phyloP scores from a whole-genome alignment of 192 early-diverging fungal species.

The Obelidium mucronatum region DNA sequence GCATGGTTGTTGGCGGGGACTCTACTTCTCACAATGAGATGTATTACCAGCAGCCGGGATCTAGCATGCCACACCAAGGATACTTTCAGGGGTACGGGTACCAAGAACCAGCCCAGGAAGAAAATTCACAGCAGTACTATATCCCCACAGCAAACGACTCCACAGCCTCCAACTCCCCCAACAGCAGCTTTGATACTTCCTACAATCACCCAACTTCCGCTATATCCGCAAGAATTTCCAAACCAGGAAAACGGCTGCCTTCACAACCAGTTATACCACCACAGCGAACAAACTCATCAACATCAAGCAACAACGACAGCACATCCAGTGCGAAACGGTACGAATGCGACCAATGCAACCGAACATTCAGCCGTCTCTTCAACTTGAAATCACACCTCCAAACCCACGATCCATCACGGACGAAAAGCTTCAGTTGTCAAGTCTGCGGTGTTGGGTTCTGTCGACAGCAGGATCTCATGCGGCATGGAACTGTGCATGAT shows the following conservation, averaged over 20 bases:
- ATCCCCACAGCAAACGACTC: background rate
- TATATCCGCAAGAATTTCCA: background rate
- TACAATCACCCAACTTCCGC: background rate
- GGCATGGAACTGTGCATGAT: conserved; percentile 34
- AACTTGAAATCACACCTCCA: conserved; percentile 70
- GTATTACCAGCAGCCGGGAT: too few species aligned
- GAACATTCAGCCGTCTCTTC: conserved; percentile 65
- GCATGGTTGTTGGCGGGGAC: too few species aligned
- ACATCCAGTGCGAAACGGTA: conserved; percentile 26
- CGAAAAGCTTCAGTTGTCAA: conserved; percentile 19
- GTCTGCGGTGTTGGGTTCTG: conserved; percentile 34
- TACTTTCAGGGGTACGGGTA: too few species aligned
- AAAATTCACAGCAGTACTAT: background rate
- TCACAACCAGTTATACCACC: too few species aligned
- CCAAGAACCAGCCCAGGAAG: background rate
- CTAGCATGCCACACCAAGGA: too few species aligned
- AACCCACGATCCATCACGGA: conserved; percentile 47
- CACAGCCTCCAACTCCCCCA: background rate
- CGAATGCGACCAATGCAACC: conserved; percentile 42
- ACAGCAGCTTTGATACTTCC: too few species aligned
- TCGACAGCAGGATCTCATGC: conserved; percentile 29
- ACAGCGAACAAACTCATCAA: background rate
- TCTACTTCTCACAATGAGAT: too few species aligned
- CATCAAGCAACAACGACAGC: background rate
- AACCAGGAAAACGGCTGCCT: background rate